phyloP scores from a whole-genome alignment of 2,329 filamentous ascomycete genomes.

The Hymenoscyphus repandus region DNA sequence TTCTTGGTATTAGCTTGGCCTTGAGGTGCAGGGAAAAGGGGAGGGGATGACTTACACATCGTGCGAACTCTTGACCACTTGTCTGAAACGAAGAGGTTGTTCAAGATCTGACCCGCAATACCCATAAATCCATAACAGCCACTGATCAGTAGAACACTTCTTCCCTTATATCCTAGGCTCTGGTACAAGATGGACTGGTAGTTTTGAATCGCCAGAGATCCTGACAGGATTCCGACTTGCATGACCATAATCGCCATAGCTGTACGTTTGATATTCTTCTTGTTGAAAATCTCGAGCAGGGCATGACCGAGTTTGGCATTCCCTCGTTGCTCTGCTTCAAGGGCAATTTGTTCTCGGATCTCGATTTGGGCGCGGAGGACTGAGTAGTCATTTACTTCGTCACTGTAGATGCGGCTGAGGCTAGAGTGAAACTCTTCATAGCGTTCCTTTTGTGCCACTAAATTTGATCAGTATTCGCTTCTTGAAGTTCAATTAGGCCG shows the following conservation, averaged over 20 bases:
- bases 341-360: constrained; percentile 29
- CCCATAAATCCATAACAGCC: constrained; percentile 36
- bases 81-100: constrained; percentile 32
- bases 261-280: constrained; percentile 30
- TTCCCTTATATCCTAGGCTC: constrained; percentile 31
- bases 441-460: constrained; percentile 8
- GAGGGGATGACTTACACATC: constrained; percentile 21
- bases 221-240: constrained; percentile 32
- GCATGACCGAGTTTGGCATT: constrained; percentile 18
- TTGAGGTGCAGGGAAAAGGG: background rate
- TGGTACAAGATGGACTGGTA: constrained; percentile 35
- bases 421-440: constrained; percentile 11
- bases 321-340: constrained; percentile 22
- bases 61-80: constrained; percentile 32
- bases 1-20: background rate
- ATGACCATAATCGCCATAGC: constrained; percentile 32
- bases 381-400: constrained; percentile 8
- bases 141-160: constrained; percentile 31
- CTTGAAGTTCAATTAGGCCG: background rate
- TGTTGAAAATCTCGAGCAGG: constrained; percentile 23
- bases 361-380: constrained; percentile 25
- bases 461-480: background rate
- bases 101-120: constrained; percentile 32
- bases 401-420: constrained; percentile 2
- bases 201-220: constrained; percentile 35